These are phyloP conservation scores for Puya raimondii DNA, from an alignment of 176 grass and related monocot genomes.

Conservation along the genomic window DNA sequence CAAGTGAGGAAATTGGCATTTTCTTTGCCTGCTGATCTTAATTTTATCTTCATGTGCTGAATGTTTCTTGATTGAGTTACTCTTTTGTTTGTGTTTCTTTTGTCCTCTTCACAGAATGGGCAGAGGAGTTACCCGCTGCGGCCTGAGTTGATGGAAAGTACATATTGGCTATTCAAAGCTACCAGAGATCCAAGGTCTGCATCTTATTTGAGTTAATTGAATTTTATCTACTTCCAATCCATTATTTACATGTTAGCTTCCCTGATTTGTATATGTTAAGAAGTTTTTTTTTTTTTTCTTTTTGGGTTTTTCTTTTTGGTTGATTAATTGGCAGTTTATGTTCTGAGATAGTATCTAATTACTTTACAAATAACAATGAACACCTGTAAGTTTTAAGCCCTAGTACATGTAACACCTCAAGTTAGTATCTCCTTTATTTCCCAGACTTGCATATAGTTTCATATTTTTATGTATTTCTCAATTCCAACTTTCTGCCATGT, in stretches of 20 bases:
- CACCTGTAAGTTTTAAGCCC: too few relatives aligned
- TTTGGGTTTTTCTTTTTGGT: too few relatives aligned
- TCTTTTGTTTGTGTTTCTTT: not conserved
- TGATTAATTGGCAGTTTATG: too few relatives aligned
- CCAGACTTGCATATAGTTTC: too few relatives aligned
- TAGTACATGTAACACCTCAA: too few relatives aligned
- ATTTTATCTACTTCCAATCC: not conserved
- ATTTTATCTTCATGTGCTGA: conserved; percentile 7
- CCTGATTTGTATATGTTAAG: too few relatives aligned
- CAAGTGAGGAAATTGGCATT: conserved; percentile 37
- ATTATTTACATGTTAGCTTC: not conserved
- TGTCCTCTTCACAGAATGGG: conserved; percentile 43
- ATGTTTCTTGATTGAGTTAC: conserved; percentile 5
- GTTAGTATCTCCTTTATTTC: too few relatives aligned
- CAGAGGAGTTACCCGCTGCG: conserved; percentile 85
- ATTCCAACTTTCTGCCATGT: too few relatives aligned
- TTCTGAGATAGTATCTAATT: too few relatives aligned
- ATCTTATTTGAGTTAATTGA: conserved; percentile 19
- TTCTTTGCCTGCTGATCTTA: conserved; percentile 1
- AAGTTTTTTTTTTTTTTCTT: too few relatives aligned
- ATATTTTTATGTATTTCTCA: too few relatives aligned
- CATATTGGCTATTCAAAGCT: conserved; percentile 95
- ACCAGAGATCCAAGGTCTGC: conserved; percentile 92
- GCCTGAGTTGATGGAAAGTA: conserved; percentile 97
- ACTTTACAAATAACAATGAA: too few relatives aligned